Base-by-base conservation (phyloP, 345 rosid genomes). In the Iberis pinnata region DNA sequence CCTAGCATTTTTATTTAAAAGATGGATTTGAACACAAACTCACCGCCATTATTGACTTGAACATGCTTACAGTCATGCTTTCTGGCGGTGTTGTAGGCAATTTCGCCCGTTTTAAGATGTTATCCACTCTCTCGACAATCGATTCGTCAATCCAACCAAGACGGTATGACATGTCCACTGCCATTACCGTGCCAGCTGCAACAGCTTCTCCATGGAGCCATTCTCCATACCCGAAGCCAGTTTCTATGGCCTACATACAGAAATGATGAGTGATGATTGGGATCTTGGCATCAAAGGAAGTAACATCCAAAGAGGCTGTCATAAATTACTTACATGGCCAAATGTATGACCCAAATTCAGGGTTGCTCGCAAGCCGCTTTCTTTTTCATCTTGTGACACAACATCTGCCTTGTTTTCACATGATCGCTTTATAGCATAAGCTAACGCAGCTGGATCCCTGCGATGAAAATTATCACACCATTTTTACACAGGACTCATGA, bases 201-300 rank as follows among this genome's bases (percentile, higher is more conserved):
- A 92, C 84, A 71, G 98, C 98, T 80, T 92, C 98, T 65, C 98
- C 98, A 43, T 92, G 98, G 58, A 92, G 86, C 97, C 98, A 92
- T 44, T 76, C 65, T 53, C 98, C 98, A 36, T 93, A 88, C 49
- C 99, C 99, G 40, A 83, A 58, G 32, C 97, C 87, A 49, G 86
- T 85, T 73, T 93, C 99, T 61, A 93, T 83, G 32, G 99, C 99
- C 99, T 93, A 79, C 45, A 65, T 50, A 50, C 43, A 69, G 57
- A 16, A 47, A 39, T 40, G 60, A 42, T 18, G 3, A 47, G 60
- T 59, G 46, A 65, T 27, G 31, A 24, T 37, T n/a, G n/a, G 22
- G 47, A 38, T 9, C 37, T 25, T 49, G 54, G 7, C 29, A 4
- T 5, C 2, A 49, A n/a, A 43, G 16, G 32, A 54, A 61, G 22